Evolutionary conservation across 352 stramenopile genomes (phyloP), one percentile per base, ranked within the genome.

Genomic region (Phytophthora rubi): DNA sequence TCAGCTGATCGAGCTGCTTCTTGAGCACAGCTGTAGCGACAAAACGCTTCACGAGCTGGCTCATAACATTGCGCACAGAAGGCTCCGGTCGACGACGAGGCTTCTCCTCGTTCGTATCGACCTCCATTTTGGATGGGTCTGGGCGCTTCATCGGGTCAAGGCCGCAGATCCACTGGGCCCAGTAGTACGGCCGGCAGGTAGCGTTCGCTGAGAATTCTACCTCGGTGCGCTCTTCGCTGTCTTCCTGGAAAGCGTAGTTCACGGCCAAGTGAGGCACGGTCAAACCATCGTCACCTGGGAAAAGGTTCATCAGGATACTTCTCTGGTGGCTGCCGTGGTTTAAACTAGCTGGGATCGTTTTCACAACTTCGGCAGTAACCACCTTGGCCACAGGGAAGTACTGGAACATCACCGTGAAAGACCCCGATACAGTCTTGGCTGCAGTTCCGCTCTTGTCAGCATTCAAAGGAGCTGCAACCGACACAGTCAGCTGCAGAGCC

Each of bases 141-240:
- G 71, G 64, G 4, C 86, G 84, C 73, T 86, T 80, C 21, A 84
- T 49, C 6, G 80, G 70, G 48, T 83, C 65, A 18, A 94, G 52
- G 4, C 86, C 86, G 33, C 83, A 92, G 35, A 94, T 85, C 85
- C 85, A 94, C 37, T 94, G 85, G 0, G 81, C 73, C 87, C 87
- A 94, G 55, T 86, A 77, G 64, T 89, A 94, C 35, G 87, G 87
- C 45, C 83, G 81, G 39, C 68, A 80, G 1, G 33, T 52, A 21
- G 75, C 59, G 30, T 83, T 73, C 1, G 55, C 59, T 2, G 83
- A 82, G 59, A 90, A 92, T 30, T 71, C 51, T 5, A 91, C 54
- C 48, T 93, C 86, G 3, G 51, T 52, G 1, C 67, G 65, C 2
- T 35, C 45, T 10, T 65, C 53, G 21, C 55, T 63, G 7, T 73